These are phyloP conservation scores for Phytophthora kernoviae DNA, from an alignment of 352 stramenopile species.

Conservation along the genomic window DNA sequence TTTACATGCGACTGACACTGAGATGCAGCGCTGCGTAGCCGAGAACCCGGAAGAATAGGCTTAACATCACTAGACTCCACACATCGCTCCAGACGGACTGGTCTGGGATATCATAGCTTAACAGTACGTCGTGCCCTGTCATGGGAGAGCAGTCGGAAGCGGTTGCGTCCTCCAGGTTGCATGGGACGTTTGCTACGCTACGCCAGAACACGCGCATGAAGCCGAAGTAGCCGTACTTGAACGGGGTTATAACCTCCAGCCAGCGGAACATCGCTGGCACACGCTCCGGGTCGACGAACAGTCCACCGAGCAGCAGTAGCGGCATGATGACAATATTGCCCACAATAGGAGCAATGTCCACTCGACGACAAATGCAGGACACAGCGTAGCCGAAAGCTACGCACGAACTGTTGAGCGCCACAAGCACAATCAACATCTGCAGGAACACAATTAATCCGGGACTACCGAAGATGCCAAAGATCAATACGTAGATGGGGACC, in stretches of 20 bases:
- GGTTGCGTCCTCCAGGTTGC: conserved; percentile 16
- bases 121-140: conserved; percentile 45
- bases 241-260: conserved; percentile 48
- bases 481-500: conserved; percentile 41
- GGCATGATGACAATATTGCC: conserved; percentile 53
- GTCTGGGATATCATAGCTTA: conserved; percentile 40
- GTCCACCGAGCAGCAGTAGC: conserved; percentile 48
- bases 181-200: conserved; percentile 31
- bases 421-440: conserved; percentile 31
- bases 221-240: conserved; percentile 58
- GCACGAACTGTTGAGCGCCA: conserved; percentile 39
- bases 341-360: conserved; percentile 52
- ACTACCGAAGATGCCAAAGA: conserved; percentile 27
- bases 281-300: conserved; percentile 47
- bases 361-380: conserved; percentile 38
- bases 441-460: conserved; percentile 31
- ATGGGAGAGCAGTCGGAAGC: conserved; percentile 29
- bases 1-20: conserved; percentile 26
- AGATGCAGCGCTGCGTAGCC: conserved; percentile 39
- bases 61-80: conserved; percentile 39
- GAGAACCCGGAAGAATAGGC: conserved; percentile 43
- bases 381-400: conserved; percentile 51
- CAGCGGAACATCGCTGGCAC: conserved; percentile 45
- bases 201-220: conserved; percentile 47
- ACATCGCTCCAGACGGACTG: conserved; percentile 37